Evolutionary conservation across 139 green algal genomes (phyloP), one percentile per base, ranked within the genome.

Genomic region (Chlorella sp.): DNA sequence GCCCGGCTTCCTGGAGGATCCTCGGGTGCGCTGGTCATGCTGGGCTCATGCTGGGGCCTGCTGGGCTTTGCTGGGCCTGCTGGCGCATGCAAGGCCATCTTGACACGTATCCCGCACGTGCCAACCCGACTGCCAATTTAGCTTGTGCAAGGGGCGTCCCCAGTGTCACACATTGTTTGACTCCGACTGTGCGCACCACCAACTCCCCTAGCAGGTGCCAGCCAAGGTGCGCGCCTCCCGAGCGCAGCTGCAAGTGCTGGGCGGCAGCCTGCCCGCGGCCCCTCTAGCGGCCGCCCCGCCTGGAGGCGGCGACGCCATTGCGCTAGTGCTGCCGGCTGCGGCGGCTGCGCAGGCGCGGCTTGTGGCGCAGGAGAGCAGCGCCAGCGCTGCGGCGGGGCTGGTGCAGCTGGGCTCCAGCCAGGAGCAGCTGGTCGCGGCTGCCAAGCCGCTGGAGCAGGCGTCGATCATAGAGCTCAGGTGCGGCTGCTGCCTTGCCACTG

Each of bases 1-100:
- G 62, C 62, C 79, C 5, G 64, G 64, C 30, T 84, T 84, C n/a
- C 44, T 84, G 34, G 79, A 84, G 14, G 41, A 76, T 8, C 64
- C 43, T 0, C 17, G 62, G 64, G 79, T 76, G 64, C 54, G 40
- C 73, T 43, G 44, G 26, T 22, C 32, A 54, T 36, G n/a, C 24
- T 46, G 43, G 9, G 30, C 44, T n/a, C n/a, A 1, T 28, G 73
- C 73, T 79, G 43, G 36, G 34, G 40, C 40, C n/a, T 19, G 30
- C 46, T 60, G 51, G 13, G 51, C 51, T 44, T 11, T 54, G 46
- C 46, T 54, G 46, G 46, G 46, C 46, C 7, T 54, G 46, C 7
- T 54, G 7, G 46, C 8, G 11, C 7, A 11, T 54, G 46, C 11
- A 54, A n/a, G n/a, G n/a, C n/a, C n/a, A n/a, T n/a, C n/a, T n/a